phyloP scores from a whole-genome alignment of 495 filamentous ascomycete genomes.

The Pseudomonodictys pantanalensis region DNA sequence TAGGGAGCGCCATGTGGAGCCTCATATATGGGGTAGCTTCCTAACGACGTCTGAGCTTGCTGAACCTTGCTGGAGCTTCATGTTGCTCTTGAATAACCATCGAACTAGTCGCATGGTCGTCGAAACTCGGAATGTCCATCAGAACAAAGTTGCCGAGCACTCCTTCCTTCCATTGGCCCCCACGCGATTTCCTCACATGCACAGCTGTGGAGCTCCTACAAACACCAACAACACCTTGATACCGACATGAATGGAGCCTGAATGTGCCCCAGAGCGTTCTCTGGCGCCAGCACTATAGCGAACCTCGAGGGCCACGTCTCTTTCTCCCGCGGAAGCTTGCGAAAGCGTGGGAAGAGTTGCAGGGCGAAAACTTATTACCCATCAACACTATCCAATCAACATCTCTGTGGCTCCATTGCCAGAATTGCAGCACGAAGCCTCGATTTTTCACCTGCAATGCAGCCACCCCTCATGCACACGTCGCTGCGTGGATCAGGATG shows the following conservation, averaged over 20 bases:
- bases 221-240: neutral
- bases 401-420: too few species aligned
- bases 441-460: too few species aligned
- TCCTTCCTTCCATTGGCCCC: slow-evolving; percentile 16
- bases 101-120: too few species aligned
- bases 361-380: too few species aligned
- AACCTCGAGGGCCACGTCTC: too few species aligned
- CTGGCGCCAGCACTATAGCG: neutral
- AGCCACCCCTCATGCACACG: too few species aligned
- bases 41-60: neutral
- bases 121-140: neutral
- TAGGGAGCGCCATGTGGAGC: slow-evolving; percentile 8
- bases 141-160: neutral
- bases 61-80: neutral
- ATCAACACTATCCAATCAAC: too few species aligned
- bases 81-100: neutral
- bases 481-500: too few species aligned
- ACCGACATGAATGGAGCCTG: slow-evolving; percentile 1
- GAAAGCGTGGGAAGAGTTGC: too few species aligned
- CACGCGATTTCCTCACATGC: neutral
- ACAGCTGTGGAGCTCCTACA: neutral
- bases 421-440: too few species aligned
- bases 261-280: too few species aligned
- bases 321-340: too few species aligned
- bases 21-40: slow-evolving; percentile 17